Base-by-base conservation (phyloP, 805 yeast genomes). In the Candida gorgasii region DNA sequence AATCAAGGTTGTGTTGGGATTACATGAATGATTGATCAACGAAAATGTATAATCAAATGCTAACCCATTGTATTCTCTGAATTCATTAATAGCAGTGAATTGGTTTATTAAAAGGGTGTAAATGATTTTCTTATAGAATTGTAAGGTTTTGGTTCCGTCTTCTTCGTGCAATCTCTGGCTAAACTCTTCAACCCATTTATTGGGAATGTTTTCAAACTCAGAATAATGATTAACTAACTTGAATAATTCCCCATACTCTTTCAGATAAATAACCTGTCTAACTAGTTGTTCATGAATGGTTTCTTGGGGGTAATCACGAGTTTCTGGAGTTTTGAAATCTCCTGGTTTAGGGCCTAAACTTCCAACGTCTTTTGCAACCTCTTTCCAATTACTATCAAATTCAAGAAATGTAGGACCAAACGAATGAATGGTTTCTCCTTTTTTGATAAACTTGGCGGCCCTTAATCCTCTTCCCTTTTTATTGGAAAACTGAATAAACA, bases 11-110 rank as follows among this genome's bases (percentile, higher is more conserved):
- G 60, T 49, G 42, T 69, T 69, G 4, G 75, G 73, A 4, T 53
- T 47, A 48, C 76, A 71, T 5, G 71, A 63, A 51, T 70, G 76
- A 39, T 70, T 71, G 15, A 68, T 61, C 35, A 69, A 45, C 9
- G 74, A 50, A 46, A 69, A 59, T 3, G 53, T 44, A 0, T 69
- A 68, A 44, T 69, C 73, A 48, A 71, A 59, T 50, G 29, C 35
- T 3, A 29, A 12, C 6, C 41, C 76, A 35, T 61, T 53, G 4
- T 54, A 42, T 29, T 61, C 65, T 8, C 48, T 48, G 27, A 45
- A 54, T 22, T 44, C 40, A 43, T 67, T 59, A 24, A 57, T 54
- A 18, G 61, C 20, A 3, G 49, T 49, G 6, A 60, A 58, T 4
- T 61, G 47, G 47, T 70, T 70, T 19, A 67, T 61, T 22, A 52